phyloP scores from a whole-genome alignment of 2,329 filamentous ascomycete species.

The Colletotrichum tanaceti region DNA sequence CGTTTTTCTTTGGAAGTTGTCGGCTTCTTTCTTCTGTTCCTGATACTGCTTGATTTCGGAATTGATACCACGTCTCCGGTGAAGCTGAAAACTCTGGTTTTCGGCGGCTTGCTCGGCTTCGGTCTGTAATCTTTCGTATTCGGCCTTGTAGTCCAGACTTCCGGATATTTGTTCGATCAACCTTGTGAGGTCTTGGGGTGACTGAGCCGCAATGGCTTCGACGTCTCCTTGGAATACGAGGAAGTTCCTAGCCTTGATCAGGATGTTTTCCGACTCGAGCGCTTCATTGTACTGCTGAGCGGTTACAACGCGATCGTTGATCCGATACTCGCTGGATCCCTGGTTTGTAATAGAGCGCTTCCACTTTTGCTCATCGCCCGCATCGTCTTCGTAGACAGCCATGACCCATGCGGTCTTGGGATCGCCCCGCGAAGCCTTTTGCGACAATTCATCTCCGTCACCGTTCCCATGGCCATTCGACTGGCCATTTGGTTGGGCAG shows the following conservation, averaged over 20 bases:
- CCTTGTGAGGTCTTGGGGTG: constrained; percentile 90
- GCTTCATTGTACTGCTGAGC: constrained; percentile 94
- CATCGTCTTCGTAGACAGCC: constrained; percentile 98
- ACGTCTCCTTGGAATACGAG: constrained; percentile 98
- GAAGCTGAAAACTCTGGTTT: constrained; percentile 87
- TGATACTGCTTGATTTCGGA: constrained; percentile 98
- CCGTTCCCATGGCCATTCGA: constrained; percentile 70
- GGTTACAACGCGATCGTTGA: constrained; percentile 90
- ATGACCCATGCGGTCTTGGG: constrained; percentile 98
- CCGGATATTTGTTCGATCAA: constrained; percentile 98
- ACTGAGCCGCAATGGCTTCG: constrained; percentile 95
- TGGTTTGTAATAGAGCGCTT: constrained; percentile 91
- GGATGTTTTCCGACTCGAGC: constrained; percentile 91
- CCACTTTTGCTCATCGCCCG: constrained; percentile 94
- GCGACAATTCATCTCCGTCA: constrained; percentile 68
- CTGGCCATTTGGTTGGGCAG: constrained; percentile 72
- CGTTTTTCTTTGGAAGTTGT: constrained; percentile 90
- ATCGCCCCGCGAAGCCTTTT: constrained; percentile 78
- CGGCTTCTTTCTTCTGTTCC: constrained; percentile 95
- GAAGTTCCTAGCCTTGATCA: constrained; percentile 98
- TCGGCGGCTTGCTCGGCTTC: constrained; percentile 89
- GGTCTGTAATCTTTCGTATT: constrained; percentile 90
- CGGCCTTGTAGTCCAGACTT: constrained; percentile 91
- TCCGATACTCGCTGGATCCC: constrained; percentile 93
- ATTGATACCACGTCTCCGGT: constrained; percentile 92